Conservation (phyloP, 768 basidiomycete species). For the Russula lepida region DNA sequence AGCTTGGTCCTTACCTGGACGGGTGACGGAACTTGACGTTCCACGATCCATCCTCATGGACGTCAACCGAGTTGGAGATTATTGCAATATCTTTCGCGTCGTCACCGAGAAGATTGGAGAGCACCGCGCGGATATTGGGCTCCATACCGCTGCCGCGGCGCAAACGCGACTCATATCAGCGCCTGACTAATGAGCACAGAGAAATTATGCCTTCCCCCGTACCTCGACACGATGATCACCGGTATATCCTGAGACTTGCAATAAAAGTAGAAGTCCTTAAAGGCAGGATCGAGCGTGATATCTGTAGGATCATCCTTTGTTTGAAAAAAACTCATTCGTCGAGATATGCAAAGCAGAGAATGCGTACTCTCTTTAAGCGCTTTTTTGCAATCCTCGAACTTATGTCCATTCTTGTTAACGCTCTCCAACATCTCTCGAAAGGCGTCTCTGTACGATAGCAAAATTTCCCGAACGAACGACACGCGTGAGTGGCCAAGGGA, state of each 20-base stretch:
- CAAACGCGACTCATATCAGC: background rate
- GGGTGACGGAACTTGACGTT: conserved; percentile 85
- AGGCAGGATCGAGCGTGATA: conserved; percentile 81
- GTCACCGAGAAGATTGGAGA: conserved; percentile 72
- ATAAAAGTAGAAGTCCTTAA: conserved; percentile 81
- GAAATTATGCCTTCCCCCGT: conserved; percentile 4
- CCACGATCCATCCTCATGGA: conserved; percentile 63
- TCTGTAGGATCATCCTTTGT: conserved; percentile 36
- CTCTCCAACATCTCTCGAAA: conserved; percentile 84
- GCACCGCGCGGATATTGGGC: conserved; percentile 84
- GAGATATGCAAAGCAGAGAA: background rate
- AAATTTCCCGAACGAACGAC: background rate
- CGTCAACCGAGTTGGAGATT: conserved; percentile 83
- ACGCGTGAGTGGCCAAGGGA: background rate
- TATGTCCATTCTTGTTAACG: conserved; percentile 61
- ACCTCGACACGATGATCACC: conserved; percentile 91
- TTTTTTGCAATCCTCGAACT: conserved; percentile 80
- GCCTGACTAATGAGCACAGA: background rate
- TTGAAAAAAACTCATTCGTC: background rate
- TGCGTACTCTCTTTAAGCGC: conserved; percentile 61
- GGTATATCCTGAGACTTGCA: conserved; percentile 77
- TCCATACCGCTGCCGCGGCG: conserved; percentile 68
- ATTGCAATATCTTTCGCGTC: conserved; percentile 75
- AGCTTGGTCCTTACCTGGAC: conserved; percentile 44
- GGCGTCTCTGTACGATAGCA: conserved; percentile 56